Evolutionary conservation across 345 rosid genomes (phyloP), one percentile per base, ranked within the genome.

Genomic region (Eucalyptus guilfoylei): DNA sequence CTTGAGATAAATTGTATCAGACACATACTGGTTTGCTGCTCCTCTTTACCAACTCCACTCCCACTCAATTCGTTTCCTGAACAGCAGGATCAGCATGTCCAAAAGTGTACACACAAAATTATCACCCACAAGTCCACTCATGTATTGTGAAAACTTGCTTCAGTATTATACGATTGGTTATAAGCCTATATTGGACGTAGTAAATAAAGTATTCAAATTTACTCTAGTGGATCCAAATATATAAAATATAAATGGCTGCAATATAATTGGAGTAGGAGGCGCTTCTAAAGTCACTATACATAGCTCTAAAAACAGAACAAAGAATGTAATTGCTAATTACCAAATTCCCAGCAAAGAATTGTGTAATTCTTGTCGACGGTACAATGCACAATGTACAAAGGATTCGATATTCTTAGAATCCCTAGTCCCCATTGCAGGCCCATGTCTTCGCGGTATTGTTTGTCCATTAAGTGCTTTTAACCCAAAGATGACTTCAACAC

Each of bases 311-410:
- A 64, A 1, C 76, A 64, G 10, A 64, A 64, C 0, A 64, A n/a
- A 64, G 37, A 2, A n/a, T 30, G 37, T n/a, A 30, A 60, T 50
- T 50, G 23, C 55, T 50, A 58, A 62, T 92, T 92, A 96, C 98
- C 98, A 1, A 97, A 96, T 92, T 97, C 99, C 97, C 97, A 97
- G n/a, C 95, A 96, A 90, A 92, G 90, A 44, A 97, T 92, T n/a
- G 91, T 83, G 45, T 95, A 91, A 85, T 94, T 94, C 89, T 92
- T 93, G 81, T 90, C 47, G 23, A 90, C 92, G 93, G 86, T 90
- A 97, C n/a, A n/a, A n/a, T n/a, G n/a, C n/a, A n/a, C 23, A 50
- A 50, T 17, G 54, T 23, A 97, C 95, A 50, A 96, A 91, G 30
- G 95, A 95, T 92, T 94, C 95, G 49, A 97, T 94, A 94, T 96